A percentile compares a stretch with the other conserved stretches of the same genome.
These are phyloP conservation scores for Ophiostoma montium DNA, from an alignment of 2,329 filamentous ascomycete genomes.

Conservation along the genomic window DNA sequence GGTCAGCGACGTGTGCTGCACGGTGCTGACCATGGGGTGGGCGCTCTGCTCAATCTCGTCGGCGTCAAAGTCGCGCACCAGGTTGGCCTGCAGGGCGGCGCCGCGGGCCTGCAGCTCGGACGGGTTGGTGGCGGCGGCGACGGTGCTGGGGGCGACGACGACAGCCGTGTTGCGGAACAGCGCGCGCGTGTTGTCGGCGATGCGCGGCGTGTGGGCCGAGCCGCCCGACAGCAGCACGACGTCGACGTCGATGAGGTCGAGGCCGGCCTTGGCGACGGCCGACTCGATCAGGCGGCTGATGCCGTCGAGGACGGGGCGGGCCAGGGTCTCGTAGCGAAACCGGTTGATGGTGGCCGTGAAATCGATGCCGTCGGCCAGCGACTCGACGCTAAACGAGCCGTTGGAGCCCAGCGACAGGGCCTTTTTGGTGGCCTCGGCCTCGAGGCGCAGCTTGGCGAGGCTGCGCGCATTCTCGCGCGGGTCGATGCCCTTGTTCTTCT, in stretches of 20 bases:
- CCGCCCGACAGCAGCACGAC: constrained; percentile 91
- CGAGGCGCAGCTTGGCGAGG: constrained; percentile 82
- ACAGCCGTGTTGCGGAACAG: constrained; percentile 71
- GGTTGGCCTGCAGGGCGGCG: constrained; percentile 85
- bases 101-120: constrained; percentile 80
- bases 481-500: constrained; percentile 78
- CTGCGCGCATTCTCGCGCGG: constrained; percentile 68
- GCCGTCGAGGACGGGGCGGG: constrained; percentile 71
- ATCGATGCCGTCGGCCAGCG: constrained; percentile 75
- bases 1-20: constrained; percentile 76
- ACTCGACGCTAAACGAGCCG: constrained; percentile 87
- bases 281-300: constrained; percentile 77
- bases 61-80: constrained; percentile 88
- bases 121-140: constrained; percentile 70
- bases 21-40: constrained; percentile 86
- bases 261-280: constrained; percentile 77
- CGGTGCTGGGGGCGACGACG: constrained; percentile 73
- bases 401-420: constrained; percentile 77
- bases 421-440: constrained; percentile 86
- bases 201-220: constrained; percentile 83
- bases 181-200: constrained; percentile 63
- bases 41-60: constrained; percentile 93
- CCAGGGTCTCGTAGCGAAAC: constrained; percentile 80
- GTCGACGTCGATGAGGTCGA: constrained; percentile 86
- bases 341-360: constrained; percentile 88